Percentiles rank a stretch among this genome's conserved stretches.
These are phyloP conservation scores for Cryphonectria parasitica DNA, from an alignment of 2,329 filamentous ascomycete genomes.

Conservation along the genomic window DNA sequence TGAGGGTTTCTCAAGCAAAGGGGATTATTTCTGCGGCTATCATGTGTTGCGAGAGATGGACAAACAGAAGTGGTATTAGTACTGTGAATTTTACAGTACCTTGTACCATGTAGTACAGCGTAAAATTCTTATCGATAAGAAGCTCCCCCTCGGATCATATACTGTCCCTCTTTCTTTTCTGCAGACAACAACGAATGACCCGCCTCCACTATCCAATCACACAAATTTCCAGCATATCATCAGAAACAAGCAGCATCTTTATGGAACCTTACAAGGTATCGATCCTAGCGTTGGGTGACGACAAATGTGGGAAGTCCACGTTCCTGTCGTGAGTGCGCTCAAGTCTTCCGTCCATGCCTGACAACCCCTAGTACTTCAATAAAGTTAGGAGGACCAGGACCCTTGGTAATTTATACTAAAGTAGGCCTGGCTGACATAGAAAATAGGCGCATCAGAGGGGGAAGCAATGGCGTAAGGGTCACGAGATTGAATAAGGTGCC, in stretches of 20 bases:
- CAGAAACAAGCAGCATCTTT: constrained; percentile 26
- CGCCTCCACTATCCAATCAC: not conserved
- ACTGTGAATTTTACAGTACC: constrained; percentile 21
- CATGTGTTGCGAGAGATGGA: not conserved
- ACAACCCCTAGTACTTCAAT: constrained; percentile 10
- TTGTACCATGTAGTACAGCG: not conserved
- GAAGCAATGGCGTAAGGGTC: constrained; percentile 35
- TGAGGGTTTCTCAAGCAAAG: not conserved
- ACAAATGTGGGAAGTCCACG: constrained; percentile 62
- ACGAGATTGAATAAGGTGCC: constrained; percentile 49
- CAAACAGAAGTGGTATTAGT: not conserved
- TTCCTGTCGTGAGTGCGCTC: constrained; percentile 59
- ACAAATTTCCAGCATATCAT: constrained; percentile 1
- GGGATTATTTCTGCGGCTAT: not conserved
- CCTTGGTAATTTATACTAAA: not conserved
- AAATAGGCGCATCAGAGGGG: constrained; percentile 56
- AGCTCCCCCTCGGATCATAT: not conserved
- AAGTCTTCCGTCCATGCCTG: constrained; percentile 12
- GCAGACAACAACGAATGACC: not conserved
- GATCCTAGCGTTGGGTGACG: constrained; percentile 63
- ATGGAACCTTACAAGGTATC: constrained; percentile 56
- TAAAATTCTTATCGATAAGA: constrained; percentile 32
- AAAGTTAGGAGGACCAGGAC: too few relatives aligned
- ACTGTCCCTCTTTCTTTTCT: not conserved
- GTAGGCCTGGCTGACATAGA: constrained; percentile 17